Evolutionary conservation across 2,329 filamentous ascomycete genomes (phyloP), one percentile per base, ranked within the genome.

Genomic region (Aspergillus jensenii): DNA sequence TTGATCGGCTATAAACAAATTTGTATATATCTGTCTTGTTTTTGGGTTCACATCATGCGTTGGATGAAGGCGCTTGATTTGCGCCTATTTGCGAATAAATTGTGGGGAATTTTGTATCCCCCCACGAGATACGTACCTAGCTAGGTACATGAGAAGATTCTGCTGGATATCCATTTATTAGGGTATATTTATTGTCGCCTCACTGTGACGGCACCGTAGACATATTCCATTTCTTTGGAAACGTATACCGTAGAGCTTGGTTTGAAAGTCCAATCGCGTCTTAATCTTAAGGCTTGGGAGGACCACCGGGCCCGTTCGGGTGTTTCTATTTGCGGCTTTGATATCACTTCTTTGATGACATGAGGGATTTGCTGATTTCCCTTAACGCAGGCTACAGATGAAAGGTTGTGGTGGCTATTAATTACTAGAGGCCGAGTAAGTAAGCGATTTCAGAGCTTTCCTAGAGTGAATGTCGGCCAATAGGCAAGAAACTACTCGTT

Each of bases 251-350:
- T 31, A 11, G 27, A 31, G 9, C 27, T 31, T 31, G 27, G 2
- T 11, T 8, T 31, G 27, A 31, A 31, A 31, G 27, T 31, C 9
- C 8, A 11, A 11, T 31, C 8, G 9, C 9, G 8, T 80, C 76
- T 79, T 80, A 77, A 73, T 71, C 72, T 71, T 70, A 73, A 72
- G 69, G 70, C 27, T 65, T 74, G 73, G 70, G 73, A 71, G 73
- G 69, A 76, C 68, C 73, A 73, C 72, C 25, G 8, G 25, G 25
- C 73, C 69, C 72, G 72, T 76, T 74, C 65, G 73, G 72, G 71
- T 75, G 27, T 56, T 56, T 47, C 67, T 61, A 64, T 66, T 39
- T 43, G 47, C 53, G 51, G 45, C 56, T 23, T 37, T 41, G 23
- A 39, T 46, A 43, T 39, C 19, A 15, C 14, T 45, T n/a, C 23